Evolutionary conservation across 352 stramenopile species (phyloP).

Genomic region (Globisporangium acanthophoron): DNA sequence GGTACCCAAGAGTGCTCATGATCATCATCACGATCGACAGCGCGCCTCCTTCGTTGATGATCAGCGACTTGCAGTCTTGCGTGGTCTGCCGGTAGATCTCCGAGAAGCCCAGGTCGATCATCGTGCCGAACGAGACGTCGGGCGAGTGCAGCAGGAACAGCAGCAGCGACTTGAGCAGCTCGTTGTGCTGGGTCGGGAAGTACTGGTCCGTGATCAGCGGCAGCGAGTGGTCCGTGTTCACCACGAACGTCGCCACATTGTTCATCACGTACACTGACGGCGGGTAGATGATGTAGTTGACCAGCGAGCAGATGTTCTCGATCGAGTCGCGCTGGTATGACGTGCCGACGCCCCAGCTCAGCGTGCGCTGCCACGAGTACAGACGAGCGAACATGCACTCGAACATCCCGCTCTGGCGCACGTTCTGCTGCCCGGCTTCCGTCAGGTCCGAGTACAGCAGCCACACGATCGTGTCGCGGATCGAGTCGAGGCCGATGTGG

Average conservation of each 20-base stretch:
- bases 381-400: conserved; percentile 72
- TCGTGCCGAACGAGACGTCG: conserved; percentile 68
- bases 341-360: conserved; percentile 80
- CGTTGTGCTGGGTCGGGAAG: conserved; percentile 72
- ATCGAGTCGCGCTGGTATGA: conserved; percentile 82
- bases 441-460: conserved; percentile 83
- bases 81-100: conserved; percentile 72
- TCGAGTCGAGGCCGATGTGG: conserved; percentile 81
- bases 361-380: conserved; percentile 76
- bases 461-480: conserved; percentile 81
- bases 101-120: conserved; percentile 75
- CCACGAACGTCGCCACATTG: conserved; percentile 76
- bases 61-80: conserved; percentile 41
- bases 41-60: conserved; percentile 74
- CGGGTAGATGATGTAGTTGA: conserved; percentile 86
- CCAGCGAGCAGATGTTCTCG: conserved; percentile 79
- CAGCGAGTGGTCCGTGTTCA: conserved; percentile 76
- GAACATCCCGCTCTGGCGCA: conserved; percentile 68
- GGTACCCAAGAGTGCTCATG: conserved; percentile 79
- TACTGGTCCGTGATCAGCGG: conserved; percentile 84
- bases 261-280: conserved; percentile 85
- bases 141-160: conserved; percentile 52
- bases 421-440: conserved; percentile 46
- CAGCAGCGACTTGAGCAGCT: conserved; percentile 75
- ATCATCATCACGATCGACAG: conserved; percentile 86